phyloP scores from a whole-genome alignment of 2,329 filamentous ascomycete genomes.

The Alternaria alternata region DNA sequence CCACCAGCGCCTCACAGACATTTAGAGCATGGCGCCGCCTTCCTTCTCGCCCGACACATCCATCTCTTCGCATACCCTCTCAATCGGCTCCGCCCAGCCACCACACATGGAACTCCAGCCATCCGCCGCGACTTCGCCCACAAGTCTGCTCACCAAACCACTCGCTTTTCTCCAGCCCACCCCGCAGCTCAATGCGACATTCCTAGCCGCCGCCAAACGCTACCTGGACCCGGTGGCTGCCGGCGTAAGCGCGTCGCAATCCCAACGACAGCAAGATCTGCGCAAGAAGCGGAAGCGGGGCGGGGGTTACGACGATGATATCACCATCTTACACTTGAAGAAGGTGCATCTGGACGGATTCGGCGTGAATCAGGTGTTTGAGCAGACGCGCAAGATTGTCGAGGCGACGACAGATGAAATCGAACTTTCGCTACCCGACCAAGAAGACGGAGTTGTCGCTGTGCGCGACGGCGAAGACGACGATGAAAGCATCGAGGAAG shows the following conservation, averaged over 20 bases:
- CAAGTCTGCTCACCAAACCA: constrained; percentile 68
- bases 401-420: constrained; percentile 67
- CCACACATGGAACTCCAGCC: constrained; percentile 45
- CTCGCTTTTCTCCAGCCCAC: constrained; percentile 81
- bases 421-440: constrained; percentile 56
- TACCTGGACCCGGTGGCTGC: constrained; percentile 81
- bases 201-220: constrained; percentile 78
- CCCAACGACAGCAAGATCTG: constrained; percentile 69
- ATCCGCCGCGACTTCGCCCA: constrained; percentile 59
- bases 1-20: background rate
- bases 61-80: constrained; percentile 52
- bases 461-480: constrained; percentile 32
- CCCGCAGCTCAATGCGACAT: constrained; percentile 70
- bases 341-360: constrained; percentile 89
- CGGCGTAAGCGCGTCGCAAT: constrained; percentile 76
- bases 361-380: constrained; percentile 88
- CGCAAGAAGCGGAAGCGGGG: constrained; percentile 80
- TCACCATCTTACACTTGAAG: constrained; percentile 73
- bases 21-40: constrained; percentile 41
- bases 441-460: constrained; percentile 29
- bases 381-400: constrained; percentile 87
- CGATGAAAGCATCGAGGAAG: constrained; percentile 47
- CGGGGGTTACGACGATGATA: constrained; percentile 57
- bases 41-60: constrained; percentile 50
- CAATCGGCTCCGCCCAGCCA: constrained; percentile 46